Evolutionary conservation across 106 monocot genomes (phyloP), one percentile per base, ranked within the genome.

Genomic region (Triglochin maritima): DNA sequence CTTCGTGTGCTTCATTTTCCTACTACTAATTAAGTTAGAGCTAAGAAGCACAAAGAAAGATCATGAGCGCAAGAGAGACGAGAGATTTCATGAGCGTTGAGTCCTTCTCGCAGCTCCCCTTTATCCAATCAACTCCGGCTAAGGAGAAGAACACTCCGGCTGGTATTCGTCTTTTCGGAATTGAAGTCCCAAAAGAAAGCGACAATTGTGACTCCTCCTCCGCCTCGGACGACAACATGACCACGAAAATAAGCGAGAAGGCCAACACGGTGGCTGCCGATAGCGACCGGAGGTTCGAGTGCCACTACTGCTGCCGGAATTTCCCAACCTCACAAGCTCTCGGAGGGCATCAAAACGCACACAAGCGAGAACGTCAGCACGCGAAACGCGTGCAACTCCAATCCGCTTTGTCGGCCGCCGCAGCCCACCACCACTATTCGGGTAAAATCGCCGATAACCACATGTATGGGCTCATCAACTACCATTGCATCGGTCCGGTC

Each of bases 261-360:
- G 57, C 6, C 5, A 13, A 6, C 45, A 7, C 43, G n/a, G 69
- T 29, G 12, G 49, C 50, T 6, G 67, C 50, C 10, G 17, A 50
- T 4, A 45, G 58, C 3, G 73, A 64, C 8, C 47, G 87, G 67
- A 95, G 81, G 64, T 95, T 95, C 76, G 90, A 90, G 77, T 95
- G 95, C 78, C 95, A 90, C 75, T 95, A 90, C 81, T 95, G 95
- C 83, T 79, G 79, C 71, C 82, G 95, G 7, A 87, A 83, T 71
- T 95, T 95, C 78, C 90, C 95, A 5, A 95, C 95, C 2, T 96
- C 96, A 9, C 94, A 94, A 45, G 94, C 94, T 5, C 87, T 94
- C 17, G 94, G 94, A 66, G 94, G 94, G 4, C 94, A 94, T 79
- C 94, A 94, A 73, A 94, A 94, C 72, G 94, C 94, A 51, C 94